phyloP scores from a whole-genome alignment of 208 protist genomes.

The Trypanosoma platydactyli region DNA sequence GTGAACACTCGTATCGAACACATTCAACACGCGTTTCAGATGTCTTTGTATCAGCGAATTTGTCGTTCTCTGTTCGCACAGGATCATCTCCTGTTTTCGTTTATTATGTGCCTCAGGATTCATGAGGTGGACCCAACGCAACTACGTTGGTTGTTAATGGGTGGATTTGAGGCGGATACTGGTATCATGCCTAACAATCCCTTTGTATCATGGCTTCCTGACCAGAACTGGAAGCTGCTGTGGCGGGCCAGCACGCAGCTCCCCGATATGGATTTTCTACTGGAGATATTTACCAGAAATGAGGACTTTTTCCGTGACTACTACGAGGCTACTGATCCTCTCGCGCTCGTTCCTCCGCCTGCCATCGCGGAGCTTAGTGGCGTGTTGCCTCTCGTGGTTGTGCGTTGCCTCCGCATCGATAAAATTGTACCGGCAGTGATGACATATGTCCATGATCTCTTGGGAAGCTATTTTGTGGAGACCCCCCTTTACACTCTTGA shows the following conservation, averaged over 20 bases:
- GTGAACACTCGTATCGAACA: conserved; percentile 78
- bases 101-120: conserved; percentile 94
- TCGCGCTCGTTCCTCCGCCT: conserved; percentile 67
- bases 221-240: conserved; percentile 87
- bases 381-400: conserved; percentile 91
- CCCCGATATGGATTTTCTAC: conserved; percentile 14
- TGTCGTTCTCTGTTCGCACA: conserved; percentile 93
- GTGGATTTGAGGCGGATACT: conserved; percentile 72
- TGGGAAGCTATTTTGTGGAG: conserved; percentile 88
- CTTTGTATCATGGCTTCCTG: conserved; percentile 85
- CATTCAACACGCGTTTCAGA: conserved; percentile 88
- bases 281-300: conserved; percentile 40
- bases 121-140: conserved; percentile 84
- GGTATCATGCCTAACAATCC: conserved; percentile 37
- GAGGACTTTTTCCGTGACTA: conserved; percentile 71
- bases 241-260: conserved; percentile 76
- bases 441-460: conserved; percentile 84
- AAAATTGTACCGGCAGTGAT: conserved; percentile 95
- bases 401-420: conserved; percentile 95
- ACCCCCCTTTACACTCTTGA: conserved; percentile 95
- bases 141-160: conserved; percentile 92
- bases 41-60: conserved; percentile 82
- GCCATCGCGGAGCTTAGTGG: conserved; percentile 56
- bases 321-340: conserved; percentile 87
- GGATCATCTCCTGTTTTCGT: conserved; percentile 95